Evolutionary conservation across 148 eudicot genomes (phyloP).

Genomic region (Rhododendron kiyosumense): DNA sequence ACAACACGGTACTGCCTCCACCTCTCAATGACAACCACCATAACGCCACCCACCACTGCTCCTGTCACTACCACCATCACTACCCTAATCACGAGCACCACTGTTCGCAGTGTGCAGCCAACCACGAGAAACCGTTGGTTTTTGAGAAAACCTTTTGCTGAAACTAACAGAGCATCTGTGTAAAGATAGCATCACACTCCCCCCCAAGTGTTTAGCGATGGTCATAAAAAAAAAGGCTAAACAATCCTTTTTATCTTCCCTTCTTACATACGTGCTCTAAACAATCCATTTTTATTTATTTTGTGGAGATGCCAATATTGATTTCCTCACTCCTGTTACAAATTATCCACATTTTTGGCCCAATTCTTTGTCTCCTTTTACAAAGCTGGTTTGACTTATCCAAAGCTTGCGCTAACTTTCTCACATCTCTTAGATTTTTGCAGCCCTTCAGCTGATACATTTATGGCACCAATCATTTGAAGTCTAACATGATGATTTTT

Average conservation of each 20-base stretch:
- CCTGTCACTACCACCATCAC: neutral
- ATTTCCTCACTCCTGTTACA: no score
- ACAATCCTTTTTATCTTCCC: neutral
- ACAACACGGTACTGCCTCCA: neutral
- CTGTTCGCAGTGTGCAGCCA: neutral
- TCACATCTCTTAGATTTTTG: neutral
- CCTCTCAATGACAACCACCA: neutral
- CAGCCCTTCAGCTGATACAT: neutral
- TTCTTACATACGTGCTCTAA: no score
- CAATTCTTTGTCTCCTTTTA: no score
- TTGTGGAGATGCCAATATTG: no score
- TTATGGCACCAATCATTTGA: neutral
- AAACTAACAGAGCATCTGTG: neutral
- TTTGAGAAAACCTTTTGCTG: neutral
- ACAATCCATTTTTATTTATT: no score
- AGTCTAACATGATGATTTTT: neutral
- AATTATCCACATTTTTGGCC: no score
- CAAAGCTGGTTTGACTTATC: neutral
- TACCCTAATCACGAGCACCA: neutral
- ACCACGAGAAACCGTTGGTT: neutral
- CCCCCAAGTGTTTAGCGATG: neutral
- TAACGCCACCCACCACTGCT: neutral
- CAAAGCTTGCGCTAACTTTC: neutral
- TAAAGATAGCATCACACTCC: neutral
- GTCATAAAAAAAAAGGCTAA: neutral